Conservation (phyloP, 495 filamentous ascomycete genomes). For the Pseudoneurospora amorphoporcata region DNA sequence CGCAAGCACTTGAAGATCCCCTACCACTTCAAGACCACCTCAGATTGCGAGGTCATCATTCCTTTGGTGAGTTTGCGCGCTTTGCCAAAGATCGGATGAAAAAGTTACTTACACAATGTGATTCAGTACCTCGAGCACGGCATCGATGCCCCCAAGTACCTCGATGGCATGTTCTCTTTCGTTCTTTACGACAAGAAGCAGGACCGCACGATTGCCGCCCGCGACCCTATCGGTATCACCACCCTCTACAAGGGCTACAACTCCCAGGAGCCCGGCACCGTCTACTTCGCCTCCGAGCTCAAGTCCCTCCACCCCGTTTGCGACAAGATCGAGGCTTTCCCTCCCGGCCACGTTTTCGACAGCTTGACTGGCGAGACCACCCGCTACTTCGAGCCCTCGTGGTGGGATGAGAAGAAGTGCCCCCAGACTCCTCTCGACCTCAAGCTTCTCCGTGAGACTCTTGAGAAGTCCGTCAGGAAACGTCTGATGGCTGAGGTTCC, state of each 20-base stretch:
- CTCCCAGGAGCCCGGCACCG: constrained; percentile 65
- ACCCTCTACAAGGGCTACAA: constrained; percentile 94
- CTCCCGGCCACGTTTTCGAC: constrained; percentile 92
- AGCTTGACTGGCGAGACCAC: constrained; percentile 72
- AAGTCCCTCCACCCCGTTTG: constrained; percentile 90
- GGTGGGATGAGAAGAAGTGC: constrained; percentile 77
- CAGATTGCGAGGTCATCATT: constrained; percentile 96
- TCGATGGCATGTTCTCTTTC: constrained; percentile 99
- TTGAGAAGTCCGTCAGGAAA: constrained; percentile 91
- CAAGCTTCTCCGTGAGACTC: constrained; percentile 62
- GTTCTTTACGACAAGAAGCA: constrained; percentile 89
- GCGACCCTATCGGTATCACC: constrained; percentile 95
- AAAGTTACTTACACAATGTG: neutral
- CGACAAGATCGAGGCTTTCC: constrained; percentile 89
- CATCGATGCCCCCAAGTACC: constrained; percentile 82
- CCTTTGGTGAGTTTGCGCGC: constrained; percentile 60
- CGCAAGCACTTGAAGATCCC: constrained; percentile 70
- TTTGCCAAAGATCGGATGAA: neutral
- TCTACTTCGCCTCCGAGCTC: constrained; percentile 94
- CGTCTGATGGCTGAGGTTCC: constrained; percentile 97
- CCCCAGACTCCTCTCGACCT: constrained; percentile 74
- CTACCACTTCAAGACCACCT: constrained; percentile 94
- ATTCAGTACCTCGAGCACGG: constrained; percentile 81
- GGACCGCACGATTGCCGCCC: constrained; percentile 84
- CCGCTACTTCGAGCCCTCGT: constrained; percentile 81